Evolutionary conservation across 2,329 filamentous ascomycete species (phyloP).

Genomic region (Cytospora mali): DNA sequence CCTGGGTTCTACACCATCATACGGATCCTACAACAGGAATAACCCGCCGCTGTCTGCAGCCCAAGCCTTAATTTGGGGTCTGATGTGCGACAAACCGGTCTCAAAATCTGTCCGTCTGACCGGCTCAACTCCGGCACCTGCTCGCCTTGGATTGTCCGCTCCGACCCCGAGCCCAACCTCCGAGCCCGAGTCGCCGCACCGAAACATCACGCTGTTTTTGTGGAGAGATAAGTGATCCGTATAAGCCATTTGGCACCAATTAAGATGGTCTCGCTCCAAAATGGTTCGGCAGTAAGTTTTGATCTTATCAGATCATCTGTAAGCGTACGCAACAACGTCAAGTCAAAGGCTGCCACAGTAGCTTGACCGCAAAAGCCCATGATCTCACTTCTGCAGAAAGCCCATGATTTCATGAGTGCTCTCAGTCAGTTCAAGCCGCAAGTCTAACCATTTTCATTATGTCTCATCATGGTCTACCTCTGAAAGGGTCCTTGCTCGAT

Average conservation of each 20-base stretch:
- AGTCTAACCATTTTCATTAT: no score
- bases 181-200: slow-evolving; percentile 10
- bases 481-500: no score
- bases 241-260: background rate
- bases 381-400: no score
- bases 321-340: no score
- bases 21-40: slow-evolving; percentile 6
- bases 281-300: background rate
- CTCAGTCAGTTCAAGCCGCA: no score
- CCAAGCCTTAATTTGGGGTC: background rate
- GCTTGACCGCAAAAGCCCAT: no score
- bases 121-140: background rate
- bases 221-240: background rate
- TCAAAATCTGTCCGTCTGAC: slow-evolving; percentile 20
- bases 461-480: no score
- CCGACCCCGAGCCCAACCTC: slow-evolving; percentile 12
- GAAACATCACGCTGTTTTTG: background rate
- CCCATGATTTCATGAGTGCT: no score
- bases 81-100: background rate
- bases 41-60: slow-evolving; percentile 10
- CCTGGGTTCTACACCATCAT: background rate
- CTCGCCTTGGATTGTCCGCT: background rate
- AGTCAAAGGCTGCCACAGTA: no score
- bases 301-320: background rate
- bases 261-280: background rate